phyloP scores from a whole-genome alignment of 2,329 filamentous ascomycete species.

The Verticillium nubilum region DNA sequence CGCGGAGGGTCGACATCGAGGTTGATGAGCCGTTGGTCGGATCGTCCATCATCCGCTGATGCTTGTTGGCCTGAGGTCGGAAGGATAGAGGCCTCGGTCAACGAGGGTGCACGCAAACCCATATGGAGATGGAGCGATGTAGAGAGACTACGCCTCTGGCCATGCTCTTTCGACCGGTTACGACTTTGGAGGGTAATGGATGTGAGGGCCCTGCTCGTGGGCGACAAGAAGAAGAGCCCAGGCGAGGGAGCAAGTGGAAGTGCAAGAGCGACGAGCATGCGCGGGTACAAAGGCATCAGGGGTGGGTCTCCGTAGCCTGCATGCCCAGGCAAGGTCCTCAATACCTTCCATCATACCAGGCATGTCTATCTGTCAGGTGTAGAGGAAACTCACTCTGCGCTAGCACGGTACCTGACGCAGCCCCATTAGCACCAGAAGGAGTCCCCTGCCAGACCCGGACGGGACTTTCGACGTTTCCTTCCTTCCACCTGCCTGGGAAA shows the following conservation, averaged over 20 bases:
- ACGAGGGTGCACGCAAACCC: background rate
- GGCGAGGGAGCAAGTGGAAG: background rate
- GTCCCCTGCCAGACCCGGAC: background rate
- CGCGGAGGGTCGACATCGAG: background rate
- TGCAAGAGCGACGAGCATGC: background rate
- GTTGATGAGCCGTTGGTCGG: background rate
- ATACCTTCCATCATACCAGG: background rate
- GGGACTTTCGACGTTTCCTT: slow-evolving; percentile 5
- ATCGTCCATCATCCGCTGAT: background rate
- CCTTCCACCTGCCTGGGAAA: slow-evolving; percentile 3
- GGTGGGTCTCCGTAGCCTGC: slow-evolving; percentile 1
- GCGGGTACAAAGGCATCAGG: slow-evolving; percentile 1
- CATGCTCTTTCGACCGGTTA: background rate
- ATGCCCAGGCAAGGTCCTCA: background rate
- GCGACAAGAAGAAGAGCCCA: background rate
- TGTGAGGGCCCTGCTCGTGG: background rate
- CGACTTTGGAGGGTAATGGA: too few species aligned
- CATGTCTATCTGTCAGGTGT: background rate
- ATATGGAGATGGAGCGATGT: background rate
- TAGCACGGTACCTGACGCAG: background rate
- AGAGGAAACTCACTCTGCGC: background rate
- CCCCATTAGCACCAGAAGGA: slow-evolving; percentile 3
- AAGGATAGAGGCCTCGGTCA: background rate
- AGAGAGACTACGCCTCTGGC: background rate
- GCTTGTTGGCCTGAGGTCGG: background rate